Evolutionary conservation across 306 rosid species (phyloP).

Genomic region (Castanea sativa): DNA sequence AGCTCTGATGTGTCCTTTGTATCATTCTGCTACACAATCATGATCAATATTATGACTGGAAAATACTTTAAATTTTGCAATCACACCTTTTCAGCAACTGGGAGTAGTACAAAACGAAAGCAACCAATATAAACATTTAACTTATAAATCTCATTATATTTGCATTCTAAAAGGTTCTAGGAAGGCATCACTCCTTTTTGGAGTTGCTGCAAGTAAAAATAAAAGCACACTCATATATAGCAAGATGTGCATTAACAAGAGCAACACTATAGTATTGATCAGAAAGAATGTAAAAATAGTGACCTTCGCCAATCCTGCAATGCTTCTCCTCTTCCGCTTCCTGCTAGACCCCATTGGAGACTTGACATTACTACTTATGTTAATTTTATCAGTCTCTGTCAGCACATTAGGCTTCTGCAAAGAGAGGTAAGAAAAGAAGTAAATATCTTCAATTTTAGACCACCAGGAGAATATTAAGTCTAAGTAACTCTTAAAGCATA

Average conservation of each 20-base stretch:
- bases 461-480: background rate
- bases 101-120: background rate
- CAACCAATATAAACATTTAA: background rate
- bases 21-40: background rate
- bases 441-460: conserved; percentile 4
- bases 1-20: background rate
- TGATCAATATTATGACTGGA: background rate
- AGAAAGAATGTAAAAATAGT: conserved; percentile 15
- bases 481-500: background rate
- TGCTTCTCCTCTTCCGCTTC: conserved; percentile 66
- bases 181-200: background rate
- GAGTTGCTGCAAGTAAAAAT: background rate
- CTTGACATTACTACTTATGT: conserved; percentile 39
- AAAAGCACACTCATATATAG: background rate
- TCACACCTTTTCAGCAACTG: background rate
- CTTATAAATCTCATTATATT: background rate
- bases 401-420: conserved; percentile 58
- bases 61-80: background rate
- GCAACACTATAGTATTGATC: background rate
- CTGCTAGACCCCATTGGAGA: conserved; percentile 44
- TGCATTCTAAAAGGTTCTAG: background rate
- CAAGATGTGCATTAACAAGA: background rate
- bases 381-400: conserved; percentile 39
- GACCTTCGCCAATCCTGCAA: conserved; percentile 73
- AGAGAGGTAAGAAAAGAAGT: conserved; percentile 24